Evolutionary conservation across 2,329 filamentous ascomycete species (phyloP), one percentile per base, ranked within the genome.

Genomic region (Colletotrichum siamense): DNA sequence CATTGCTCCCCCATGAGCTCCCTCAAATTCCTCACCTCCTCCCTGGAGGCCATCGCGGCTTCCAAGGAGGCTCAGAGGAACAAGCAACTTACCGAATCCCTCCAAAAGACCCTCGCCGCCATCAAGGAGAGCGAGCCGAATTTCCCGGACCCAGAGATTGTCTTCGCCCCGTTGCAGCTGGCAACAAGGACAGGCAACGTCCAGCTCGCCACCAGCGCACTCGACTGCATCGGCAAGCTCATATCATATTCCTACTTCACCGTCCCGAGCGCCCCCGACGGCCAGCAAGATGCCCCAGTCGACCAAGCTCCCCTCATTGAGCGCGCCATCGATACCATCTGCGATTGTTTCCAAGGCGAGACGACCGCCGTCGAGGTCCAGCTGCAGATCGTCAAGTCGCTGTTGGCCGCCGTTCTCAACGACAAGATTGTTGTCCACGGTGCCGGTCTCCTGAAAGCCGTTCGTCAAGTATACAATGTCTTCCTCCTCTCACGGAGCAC

Each of bases 181-280:
- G 97, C 98, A 64, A 96, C 96, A 44, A 95, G 96, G 83, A 94
- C 95, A 12, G 92, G 93, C 81, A 98, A 95, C 81, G 94, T 96
- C 69, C 92, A 95, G 75, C 90, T 99, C 63, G 95, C 96, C 76
- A 98, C 96, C 26, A 95, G 95, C 49, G 96, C 97, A 8, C 92
- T 99, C 82, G 97, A 99, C 86, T 99, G 96, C 86, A 98, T 99
- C 81, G 97, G 98, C 81, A 99, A 99, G 88, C 93, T 99, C 78
- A 99, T 99, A 83, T 98, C 96, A 81, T 99, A 98, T 85, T 98
- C 97, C 22, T 99, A 99, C 89, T 99, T 99, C 85, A 96, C 96
- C 65, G 92, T 95, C 66, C 91, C 93, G 44, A 88, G 88, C 68
- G 85, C 86, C 26, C 84, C 87, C 72, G 86, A 87, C 63, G 81